Base-by-base conservation (phyloP, 805 yeast species). In the Kodamaea laetipori region DNA sequence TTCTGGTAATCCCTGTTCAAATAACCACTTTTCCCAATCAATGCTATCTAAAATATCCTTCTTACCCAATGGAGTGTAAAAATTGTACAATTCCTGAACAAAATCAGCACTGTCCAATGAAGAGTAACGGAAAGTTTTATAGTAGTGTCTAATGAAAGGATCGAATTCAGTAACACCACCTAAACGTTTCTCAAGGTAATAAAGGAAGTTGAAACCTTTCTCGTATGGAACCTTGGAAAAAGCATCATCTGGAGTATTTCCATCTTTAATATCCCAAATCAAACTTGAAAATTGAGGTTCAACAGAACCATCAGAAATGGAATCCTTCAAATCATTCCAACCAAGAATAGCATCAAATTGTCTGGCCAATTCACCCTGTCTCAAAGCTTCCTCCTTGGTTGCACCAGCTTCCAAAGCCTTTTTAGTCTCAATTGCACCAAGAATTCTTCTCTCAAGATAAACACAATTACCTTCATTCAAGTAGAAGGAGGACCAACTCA, bases 391-490 rank as follows among this genome's bases (percentile, higher is more conserved):
- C 11, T 35, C 35, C 5, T 26, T 17, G 16, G 33, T 12, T 5
- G 24, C 8, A 2, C 58, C 61, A 23, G 44, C 42, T 10, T 43
- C 46, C 35, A 50, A 45, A 15, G 63, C 63, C 36, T 57, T 53
- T 6, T 48, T 41, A 8, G 57, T 53, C 7, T 61, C 49, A n/a
- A 88, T 61, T 11, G 73, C 77, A 12, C 86, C 95, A 21, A 81
- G 69, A 46, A 90, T 89, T 55, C 96, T 73, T 61, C 97, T 78
- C 65, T 90, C 97, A 27, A 90, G 65, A 61, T 90, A 90, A 30
- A 90, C 96, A 4, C 96, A 89, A 96, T 96, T 90, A 27, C 97
- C 97, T 69, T 90, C 97, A 61, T 90, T 90, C 52, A 90, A 76
- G 94, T 95, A 90, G 63, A 90, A 89, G 67, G 89, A 95, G 58